Evolutionary conservation across 2,329 filamentous ascomycete species (phyloP).

Genomic region (Cordyceps tenuipes): DNA sequence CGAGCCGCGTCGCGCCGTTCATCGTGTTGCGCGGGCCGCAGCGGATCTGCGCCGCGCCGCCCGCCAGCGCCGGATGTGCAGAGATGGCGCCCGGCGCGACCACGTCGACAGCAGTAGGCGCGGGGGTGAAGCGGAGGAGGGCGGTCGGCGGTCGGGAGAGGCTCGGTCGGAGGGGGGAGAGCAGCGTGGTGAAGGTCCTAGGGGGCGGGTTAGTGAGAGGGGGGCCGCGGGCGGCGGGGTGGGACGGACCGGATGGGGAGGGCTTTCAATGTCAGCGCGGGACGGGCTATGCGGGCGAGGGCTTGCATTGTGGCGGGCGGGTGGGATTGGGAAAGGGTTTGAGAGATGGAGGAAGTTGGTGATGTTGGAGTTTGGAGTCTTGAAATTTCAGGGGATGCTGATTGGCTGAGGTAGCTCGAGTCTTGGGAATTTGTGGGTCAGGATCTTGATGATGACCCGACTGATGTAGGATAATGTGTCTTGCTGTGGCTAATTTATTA

Average conservation of each 20-base stretch:
- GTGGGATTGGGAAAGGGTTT: no score
- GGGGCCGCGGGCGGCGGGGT: no score
- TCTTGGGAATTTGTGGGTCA: background rate
- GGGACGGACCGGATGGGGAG: conserved; percentile 8
- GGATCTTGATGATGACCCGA: background rate
- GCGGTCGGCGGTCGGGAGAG: conserved; percentile 22
- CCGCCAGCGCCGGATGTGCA: conserved; percentile 43
- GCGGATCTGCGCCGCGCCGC: conserved; percentile 38
- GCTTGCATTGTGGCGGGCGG: conserved; percentile 3
- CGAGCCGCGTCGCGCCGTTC: conserved; percentile 43
- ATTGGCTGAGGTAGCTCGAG: background rate
- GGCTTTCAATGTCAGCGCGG: background rate
- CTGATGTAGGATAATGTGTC: background rate
- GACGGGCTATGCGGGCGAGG: conserved; percentile 7
- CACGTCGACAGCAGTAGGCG: conserved; percentile 28
- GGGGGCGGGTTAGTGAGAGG: background rate
- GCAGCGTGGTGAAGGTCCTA: conserved; percentile 42
- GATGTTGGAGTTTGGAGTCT: background rate
- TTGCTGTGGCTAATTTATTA: background rate
- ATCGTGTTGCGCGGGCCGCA: conserved; percentile 52
- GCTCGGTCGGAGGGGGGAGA: conserved; percentile 43
- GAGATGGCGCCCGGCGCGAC: conserved; percentile 39
- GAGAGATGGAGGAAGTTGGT: background rate
- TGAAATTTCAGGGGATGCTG: background rate
- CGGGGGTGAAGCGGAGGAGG: conserved; percentile 24